Base-by-base conservation (phyloP, 1,284 basidiomycete genomes). In the Cryptococcus amylolentus region DNA sequence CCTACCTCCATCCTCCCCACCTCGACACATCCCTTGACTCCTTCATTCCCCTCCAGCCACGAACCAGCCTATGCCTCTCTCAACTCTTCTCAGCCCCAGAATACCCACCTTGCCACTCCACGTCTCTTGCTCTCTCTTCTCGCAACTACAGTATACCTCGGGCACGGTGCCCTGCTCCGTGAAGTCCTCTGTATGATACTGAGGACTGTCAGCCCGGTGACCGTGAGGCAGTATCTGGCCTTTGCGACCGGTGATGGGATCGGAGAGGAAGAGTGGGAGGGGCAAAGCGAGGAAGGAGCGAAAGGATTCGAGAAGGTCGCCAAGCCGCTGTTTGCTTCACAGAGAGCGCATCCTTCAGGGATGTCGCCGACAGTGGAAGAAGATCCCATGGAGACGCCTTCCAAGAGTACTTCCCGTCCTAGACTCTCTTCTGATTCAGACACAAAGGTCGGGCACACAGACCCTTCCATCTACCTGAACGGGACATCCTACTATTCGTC, bases 61-160 rank as follows among this genome's bases (percentile, higher is more conserved):
- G 84, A 51, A 86, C 90, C 55, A 83, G 84, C 1, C 85, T 86
- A 0, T 83, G 84, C 7, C 86, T 72, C 4, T 80, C 78, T 86
- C 40, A 88, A 92, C 50, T 20, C 56, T 38, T 49, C 52, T 16
- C 47, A 61, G 77, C 78, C 46, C 68, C 61, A 73, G 0, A 81
- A 80, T 31, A 80, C 85, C 42, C 89, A 93, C 55, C 85, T 86
- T 0, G 88, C 87, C 0, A 85, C 87, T 1, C 90, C 92, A 4
- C 82, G 86, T 7, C 87, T 96, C 69, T 82, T 96, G 2, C 81
- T 94, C 12, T 93, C 91, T 5, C 82, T 95, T 16, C 83, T 95
- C 31, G 89, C 91, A 0, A 91, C 91, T 5, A 83, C 90, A 0
- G 83, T 89, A 44, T 96, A 91, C 74, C 85, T 97, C 37, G 88